These are phyloP conservation scores for Penicillium sp. DNA, from an alignment of 2,329 filamentous ascomycete genomes.

Conservation along the genomic window DNA sequence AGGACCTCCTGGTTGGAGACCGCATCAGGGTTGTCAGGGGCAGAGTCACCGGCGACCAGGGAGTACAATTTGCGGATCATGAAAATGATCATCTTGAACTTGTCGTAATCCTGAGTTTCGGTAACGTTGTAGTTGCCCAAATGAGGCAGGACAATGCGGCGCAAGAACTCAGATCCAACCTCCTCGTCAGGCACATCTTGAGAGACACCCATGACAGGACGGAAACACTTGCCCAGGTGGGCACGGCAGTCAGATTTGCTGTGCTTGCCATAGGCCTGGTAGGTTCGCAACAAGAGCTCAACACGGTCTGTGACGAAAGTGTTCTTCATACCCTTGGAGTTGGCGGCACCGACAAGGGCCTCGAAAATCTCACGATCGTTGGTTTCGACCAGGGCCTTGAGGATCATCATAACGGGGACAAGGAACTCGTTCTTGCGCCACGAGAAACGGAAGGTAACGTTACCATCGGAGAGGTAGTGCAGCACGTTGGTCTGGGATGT, in stretches of 20 bases:
- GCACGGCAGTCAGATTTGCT: constrained; percentile 77
- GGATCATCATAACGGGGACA: constrained; percentile 93
- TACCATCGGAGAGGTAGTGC: constrained; percentile 93
- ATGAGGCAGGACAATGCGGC: constrained; percentile 88
- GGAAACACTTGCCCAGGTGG: constrained; percentile 88
- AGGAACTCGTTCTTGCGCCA: constrained; percentile 98
- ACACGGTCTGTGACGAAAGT: constrained; percentile 95
- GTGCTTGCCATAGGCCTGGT: constrained; percentile 86
- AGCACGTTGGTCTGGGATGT: constrained; percentile 96
- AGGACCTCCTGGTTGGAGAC: constrained; percentile 95
- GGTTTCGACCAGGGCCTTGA: constrained; percentile 92
- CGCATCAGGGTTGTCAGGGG: constrained; percentile 93
- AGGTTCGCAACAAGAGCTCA: constrained; percentile 86
- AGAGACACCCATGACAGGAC: constrained; percentile 79
- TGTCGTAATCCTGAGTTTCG: constrained; percentile 81
- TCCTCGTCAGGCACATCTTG: constrained; percentile 85
- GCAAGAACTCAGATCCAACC: constrained; percentile 85
- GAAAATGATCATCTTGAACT: constrained; percentile 90
- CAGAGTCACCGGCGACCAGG: constrained; percentile 86
- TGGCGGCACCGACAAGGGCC: constrained; percentile 76
- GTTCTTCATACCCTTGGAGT: constrained; percentile 76
- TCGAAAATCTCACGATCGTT: constrained; percentile 97
- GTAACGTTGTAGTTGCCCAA: constrained; percentile 83
- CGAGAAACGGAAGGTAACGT: constrained; percentile 94
- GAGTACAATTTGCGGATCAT: constrained; percentile 97